Conservation (phyloP, 169 alveolate genomes). For the Cryptosporidium parvum region DNA sequence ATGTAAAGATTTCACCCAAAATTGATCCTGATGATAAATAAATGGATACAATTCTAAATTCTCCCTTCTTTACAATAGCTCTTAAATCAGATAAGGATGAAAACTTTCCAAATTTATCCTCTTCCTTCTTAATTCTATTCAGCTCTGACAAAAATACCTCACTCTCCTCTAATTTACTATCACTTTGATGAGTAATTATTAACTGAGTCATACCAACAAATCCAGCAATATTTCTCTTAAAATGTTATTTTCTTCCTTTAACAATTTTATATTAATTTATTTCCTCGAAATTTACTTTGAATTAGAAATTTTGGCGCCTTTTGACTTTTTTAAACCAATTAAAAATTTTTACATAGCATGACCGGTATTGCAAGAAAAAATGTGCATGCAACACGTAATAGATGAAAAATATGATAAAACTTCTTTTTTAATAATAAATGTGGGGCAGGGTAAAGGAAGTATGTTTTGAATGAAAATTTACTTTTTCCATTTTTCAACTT, state of each 20-base stretch:
- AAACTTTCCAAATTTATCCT: background rate
- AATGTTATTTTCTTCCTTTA: background rate
- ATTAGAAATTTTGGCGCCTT: background rate
- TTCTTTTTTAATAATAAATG: background rate
- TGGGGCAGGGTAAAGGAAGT: background rate
- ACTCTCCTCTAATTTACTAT: background rate
- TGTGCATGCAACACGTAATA: slow-evolving; percentile 8
- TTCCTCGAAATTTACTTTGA: background rate
- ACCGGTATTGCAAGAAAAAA: background rate
- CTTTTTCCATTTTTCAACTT: slow-evolving; percentile 32
- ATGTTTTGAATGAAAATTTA: background rate
- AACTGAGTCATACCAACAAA: background rate
- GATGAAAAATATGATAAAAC: background rate
- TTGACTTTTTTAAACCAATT: background rate
- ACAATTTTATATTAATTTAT: background rate
- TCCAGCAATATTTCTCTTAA: background rate
- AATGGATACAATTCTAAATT: background rate
- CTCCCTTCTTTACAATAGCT: no score
- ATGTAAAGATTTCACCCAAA: background rate
- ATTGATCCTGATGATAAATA: background rate
- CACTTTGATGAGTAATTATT: background rate
- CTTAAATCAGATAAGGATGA: background rate
- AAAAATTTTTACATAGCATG: background rate
- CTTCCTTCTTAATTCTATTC: background rate
- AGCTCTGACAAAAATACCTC: background rate